Evolutionary conservation across 768 basidiomycete genomes (phyloP).

Genomic region (Lactarius sanguifluus): DNA sequence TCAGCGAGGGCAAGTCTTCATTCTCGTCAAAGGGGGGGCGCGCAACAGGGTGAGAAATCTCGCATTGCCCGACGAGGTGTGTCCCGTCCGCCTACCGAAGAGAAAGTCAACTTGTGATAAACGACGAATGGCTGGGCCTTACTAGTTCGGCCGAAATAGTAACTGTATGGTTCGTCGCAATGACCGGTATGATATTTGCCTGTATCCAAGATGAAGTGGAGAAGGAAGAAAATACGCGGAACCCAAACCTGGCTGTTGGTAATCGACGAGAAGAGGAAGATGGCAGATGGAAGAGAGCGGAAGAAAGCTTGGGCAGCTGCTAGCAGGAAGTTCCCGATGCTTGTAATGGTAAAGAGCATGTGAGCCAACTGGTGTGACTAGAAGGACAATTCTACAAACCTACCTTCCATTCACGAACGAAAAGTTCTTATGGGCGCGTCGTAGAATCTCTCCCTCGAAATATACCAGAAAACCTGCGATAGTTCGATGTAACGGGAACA

Average conservation of each 20-base stretch:
- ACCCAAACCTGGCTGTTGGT: conserved; percentile 64
- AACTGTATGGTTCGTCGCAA: conserved; percentile 94
- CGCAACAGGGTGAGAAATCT: conserved; percentile 83
- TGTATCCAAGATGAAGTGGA: conserved; percentile 32
- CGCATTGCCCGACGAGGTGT: conserved; percentile 86
- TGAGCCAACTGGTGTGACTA: background rate
- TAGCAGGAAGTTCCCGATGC: conserved; percentile 89
- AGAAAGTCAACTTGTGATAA: background rate
- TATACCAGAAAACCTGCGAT: conserved; percentile 82
- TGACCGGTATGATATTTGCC: conserved; percentile 85
- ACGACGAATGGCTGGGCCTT: conserved; percentile 24
- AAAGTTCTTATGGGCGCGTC: conserved; percentile 90
- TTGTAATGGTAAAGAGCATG: conserved; percentile 33
- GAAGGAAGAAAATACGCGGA: conserved; percentile 16
- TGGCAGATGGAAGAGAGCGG: conserved; percentile 87
- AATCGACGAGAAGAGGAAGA: conserved; percentile 91
- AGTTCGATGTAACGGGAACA: background rate
- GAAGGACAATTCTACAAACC: conserved; percentile 12
- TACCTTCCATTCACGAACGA: conserved; percentile 90
- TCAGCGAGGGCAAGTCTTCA: conserved; percentile 33
- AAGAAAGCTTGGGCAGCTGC: conserved; percentile 89
- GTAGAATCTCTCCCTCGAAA: conserved; percentile 85
- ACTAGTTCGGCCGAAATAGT: conserved; percentile 91
- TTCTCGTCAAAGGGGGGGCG: conserved; percentile 22
- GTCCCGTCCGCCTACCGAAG: conserved; percentile 63